Conservation (phyloP, 768 basidiomycete genomes). For the Russula virescens region DNA sequence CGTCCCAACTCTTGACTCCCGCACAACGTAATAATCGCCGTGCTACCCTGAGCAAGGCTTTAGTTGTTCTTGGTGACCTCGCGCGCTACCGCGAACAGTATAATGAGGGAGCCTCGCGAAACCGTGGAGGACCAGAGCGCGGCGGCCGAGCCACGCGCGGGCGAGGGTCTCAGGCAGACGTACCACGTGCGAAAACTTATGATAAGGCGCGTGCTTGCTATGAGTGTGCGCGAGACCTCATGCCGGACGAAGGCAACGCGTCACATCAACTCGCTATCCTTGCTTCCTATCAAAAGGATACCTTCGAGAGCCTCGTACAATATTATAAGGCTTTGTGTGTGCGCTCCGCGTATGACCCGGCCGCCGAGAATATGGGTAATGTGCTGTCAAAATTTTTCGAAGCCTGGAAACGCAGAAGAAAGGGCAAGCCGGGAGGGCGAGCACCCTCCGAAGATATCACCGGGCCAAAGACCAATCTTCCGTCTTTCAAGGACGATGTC, state of each 20-base stretch:
- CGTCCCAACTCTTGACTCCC: conserved; percentile 32
- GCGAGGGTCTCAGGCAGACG: conserved; percentile 36
- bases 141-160: conserved; percentile 47
- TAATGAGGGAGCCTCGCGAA: conserved; percentile 61
- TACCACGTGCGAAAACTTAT: conserved; percentile 46
- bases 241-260: conserved; percentile 88
- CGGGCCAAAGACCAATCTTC: conserved; percentile 46
- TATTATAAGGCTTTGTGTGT: conserved; percentile 93
- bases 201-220: conserved; percentile 76
- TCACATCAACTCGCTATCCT: conserved; percentile 96
- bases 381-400: conserved; percentile 64
- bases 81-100: conserved; percentile 91
- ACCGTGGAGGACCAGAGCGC: conserved; percentile 65
- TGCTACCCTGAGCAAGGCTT: conserved; percentile 76
- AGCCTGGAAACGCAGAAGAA: conserved; percentile 43
- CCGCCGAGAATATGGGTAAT: conserved; percentile 75
- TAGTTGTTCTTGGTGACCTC: conserved; percentile 92
- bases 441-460: conserved; percentile 34
- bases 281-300: conserved; percentile 75
- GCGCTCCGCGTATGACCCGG: conserved; percentile 78
- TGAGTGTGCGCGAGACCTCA: conserved; percentile 72
- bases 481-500: conserved; percentile 65
- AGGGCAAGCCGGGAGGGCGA: conserved; percentile 34
- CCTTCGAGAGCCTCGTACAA: conserved; percentile 73
- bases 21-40: conserved; percentile 59